A percentile compares a stretch with the other conserved stretches of the same genome.
These are phyloP conservation scores for Spongispora temasekensis DNA, from an alignment of 1,284 basidiomycete species.

Conservation along the genomic window DNA sequence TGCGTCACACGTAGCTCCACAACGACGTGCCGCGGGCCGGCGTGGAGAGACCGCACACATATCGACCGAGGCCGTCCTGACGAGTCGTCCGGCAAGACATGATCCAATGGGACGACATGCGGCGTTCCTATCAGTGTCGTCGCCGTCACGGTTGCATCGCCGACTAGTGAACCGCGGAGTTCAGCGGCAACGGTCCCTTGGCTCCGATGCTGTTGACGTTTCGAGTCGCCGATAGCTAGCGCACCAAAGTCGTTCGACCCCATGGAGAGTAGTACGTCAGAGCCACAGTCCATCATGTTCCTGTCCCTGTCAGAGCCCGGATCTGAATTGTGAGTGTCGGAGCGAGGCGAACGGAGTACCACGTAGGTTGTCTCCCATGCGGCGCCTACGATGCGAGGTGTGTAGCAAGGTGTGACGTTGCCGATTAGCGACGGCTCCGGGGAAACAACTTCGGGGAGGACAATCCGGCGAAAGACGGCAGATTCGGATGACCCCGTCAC, in stretches of 20 bases:
- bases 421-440: background rate
- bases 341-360: slow-evolving; percentile 48
- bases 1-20: slow-evolving; percentile 39
- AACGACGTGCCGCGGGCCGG: slow-evolving; percentile 76
- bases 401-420: background rate
- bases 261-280: slow-evolving; percentile 75
- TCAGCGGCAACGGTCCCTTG: too few relatives aligned
- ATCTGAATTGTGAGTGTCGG: background rate
- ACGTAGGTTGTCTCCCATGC: slow-evolving; percentile 86
- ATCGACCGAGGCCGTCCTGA: slow-evolving; percentile 14
- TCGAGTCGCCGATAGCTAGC: too few relatives aligned
- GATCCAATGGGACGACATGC: slow-evolving; percentile 47
- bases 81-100: slow-evolving; percentile 33
- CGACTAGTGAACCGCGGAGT: too few relatives aligned
- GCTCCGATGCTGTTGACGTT: slow-evolving; percentile 53
- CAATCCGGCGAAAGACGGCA: slow-evolving; percentile 50
- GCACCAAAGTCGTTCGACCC: slow-evolving; percentile 85
- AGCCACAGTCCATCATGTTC: slow-evolving; percentile 14
- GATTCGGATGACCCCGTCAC: background rate
- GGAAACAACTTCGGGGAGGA: slow-evolving; percentile 26
- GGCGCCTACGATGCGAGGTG: slow-evolving; percentile 46
- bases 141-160: background rate
- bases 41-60: slow-evolving; percentile 45
- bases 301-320: too few relatives aligned
- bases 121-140: slow-evolving; percentile 15